Conservation (phyloP, 257 asterid genomes). For the Ehretia macrophylla region DNA sequence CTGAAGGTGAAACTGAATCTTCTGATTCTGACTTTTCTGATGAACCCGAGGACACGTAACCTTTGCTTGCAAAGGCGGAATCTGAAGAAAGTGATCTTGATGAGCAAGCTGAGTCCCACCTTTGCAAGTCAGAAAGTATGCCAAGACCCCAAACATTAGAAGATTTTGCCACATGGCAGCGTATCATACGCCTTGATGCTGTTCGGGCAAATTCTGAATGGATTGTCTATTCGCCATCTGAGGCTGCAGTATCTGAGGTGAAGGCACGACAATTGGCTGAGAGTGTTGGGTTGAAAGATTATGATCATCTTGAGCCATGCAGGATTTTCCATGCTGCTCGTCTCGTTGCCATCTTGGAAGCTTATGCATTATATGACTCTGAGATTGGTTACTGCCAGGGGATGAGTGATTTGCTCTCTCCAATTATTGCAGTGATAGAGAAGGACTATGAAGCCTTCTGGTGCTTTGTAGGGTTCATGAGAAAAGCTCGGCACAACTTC, state of each 20-base stretch:
- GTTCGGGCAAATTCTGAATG: conserved; percentile 78
- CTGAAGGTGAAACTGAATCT: conserved; percentile 51
- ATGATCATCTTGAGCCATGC: conserved; percentile 68
- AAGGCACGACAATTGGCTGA: conserved; percentile 62
- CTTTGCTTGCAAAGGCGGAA: conserved; percentile 40
- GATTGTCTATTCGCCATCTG: conserved; percentile 56
- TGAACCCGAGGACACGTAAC: conserved; percentile 47
- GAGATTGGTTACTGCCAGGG: conserved; percentile 97
- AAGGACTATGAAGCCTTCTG: conserved; percentile 78
- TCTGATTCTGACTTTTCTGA: conserved; percentile 59
- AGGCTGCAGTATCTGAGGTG: conserved; percentile 46
- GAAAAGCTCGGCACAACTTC: conserved; percentile 82
- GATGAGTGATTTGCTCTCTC: conserved; percentile 91
- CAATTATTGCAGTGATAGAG: conserved; percentile 72
- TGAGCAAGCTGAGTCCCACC: conserved; percentile 29
- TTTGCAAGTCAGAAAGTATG: conserved; percentile 26
- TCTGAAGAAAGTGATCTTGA: conserved; percentile 27
- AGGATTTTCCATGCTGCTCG: conserved; percentile 79
- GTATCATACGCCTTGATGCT: conserved; percentile 89
- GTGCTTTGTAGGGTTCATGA: conserved; percentile 93
- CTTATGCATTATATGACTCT: conserved; percentile 72
- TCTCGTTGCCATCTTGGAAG: conserved; percentile 79
- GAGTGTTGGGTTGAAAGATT: conserved; percentile 76
- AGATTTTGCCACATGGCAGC: conserved; percentile 77
- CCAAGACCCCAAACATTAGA: conserved; percentile 39